Base-by-base conservation (phyloP, 2,329 filamentous ascomycete genomes). In the Amylocarpus encephaloides region DNA sequence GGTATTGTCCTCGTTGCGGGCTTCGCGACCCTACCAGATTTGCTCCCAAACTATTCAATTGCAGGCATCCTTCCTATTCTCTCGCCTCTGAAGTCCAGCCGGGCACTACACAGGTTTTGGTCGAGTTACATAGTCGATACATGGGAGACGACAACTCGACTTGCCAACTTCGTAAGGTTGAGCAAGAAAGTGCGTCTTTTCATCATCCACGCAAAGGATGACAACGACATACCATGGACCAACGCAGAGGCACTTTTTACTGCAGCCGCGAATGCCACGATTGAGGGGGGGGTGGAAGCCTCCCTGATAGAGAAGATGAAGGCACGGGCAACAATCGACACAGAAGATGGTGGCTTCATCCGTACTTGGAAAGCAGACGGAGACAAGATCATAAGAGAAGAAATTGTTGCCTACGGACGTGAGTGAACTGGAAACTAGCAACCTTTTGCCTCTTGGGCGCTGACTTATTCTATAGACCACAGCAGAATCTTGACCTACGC, bases 171-270 rank as follows among this genome's bases (percentile, higher is more conserved):
- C 58, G 76, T 79, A 12, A 69, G 66, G 36, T 66, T 68, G 56
- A 82, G 76, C 39, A 76, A 70, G 54, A 73, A 61, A 62, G 55
- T 93, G 9, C 76, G 83, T 18, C 70, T 96, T 16, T 82, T 79
- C 39, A 71, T 96, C 38, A 70, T 97, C 2, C 92, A 96, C 61
- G 87, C 90, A 13, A 76, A 78, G 48, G 80, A 95, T 62, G 92
- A 97, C 65, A 71, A 73, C 51, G 88, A 95, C 59, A 95, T 97
- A 52, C 83, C 87, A 0, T 92, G 81, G 70, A 76, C 71, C 1
- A 83, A 90, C 62, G 81, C 82, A 39, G 77, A 84, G 59, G 74
- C 72, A 57, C 68, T 88, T 1, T 88, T 87, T 63, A 70, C 70
- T 29, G 74, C 77, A 0, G 79, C 82, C 0, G 78, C 78, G 1